Percentiles rank a stretch among this genome's conserved stretches.
These are phyloP conservation scores for Boletus semigastroideus DNA, from an alignment of 1,284 basidiomycete species.

Conservation along the genomic window DNA sequence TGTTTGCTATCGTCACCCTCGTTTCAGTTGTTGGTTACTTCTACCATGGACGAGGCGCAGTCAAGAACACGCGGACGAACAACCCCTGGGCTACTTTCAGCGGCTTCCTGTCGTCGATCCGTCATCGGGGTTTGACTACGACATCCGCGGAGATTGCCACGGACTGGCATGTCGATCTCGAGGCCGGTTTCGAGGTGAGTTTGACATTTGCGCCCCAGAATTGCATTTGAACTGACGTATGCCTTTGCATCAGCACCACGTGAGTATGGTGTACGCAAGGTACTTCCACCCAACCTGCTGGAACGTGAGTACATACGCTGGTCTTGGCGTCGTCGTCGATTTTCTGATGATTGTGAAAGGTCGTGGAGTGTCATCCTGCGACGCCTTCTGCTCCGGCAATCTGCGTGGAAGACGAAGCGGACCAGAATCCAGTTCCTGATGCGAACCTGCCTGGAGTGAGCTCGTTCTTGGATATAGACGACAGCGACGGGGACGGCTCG, in stretches of 20 bases:
- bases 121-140: background rate
- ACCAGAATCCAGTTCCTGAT: background rate
- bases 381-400: slow-evolving; percentile 20
- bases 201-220: background rate
- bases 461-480: slow-evolving; percentile 20
- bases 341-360: slow-evolving; percentile 3
- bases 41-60: slow-evolving; percentile 3
- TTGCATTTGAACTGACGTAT: slow-evolving; percentile 1
- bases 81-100: slow-evolving; percentile 12
- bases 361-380: slow-evolving; percentile 18
- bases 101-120: slow-evolving; percentile 12
- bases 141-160: background rate
- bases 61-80: background rate
- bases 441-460: slow-evolving; percentile 9
- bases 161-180: slow-evolving; percentile 6
- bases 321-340: accelerated
- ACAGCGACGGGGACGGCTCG: background rate
- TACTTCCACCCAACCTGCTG: slow-evolving; percentile 27
- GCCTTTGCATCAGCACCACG: slow-evolving; percentile 3
- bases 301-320: slow-evolving; percentile 16
- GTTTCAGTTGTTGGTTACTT: slow-evolving; percentile 20
- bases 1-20: slow-evolving; percentile 13
- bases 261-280: slow-evolving; percentile 26
- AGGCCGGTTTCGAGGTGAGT: slow-evolving; percentile 16
- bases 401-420: slow-evolving; percentile 24